A percentile compares a stretch with the other conserved stretches of the same genome.
phyloP scores from a whole-genome alignment of 768 basidiomycete species.

The Lentinula edodes region DNA sequence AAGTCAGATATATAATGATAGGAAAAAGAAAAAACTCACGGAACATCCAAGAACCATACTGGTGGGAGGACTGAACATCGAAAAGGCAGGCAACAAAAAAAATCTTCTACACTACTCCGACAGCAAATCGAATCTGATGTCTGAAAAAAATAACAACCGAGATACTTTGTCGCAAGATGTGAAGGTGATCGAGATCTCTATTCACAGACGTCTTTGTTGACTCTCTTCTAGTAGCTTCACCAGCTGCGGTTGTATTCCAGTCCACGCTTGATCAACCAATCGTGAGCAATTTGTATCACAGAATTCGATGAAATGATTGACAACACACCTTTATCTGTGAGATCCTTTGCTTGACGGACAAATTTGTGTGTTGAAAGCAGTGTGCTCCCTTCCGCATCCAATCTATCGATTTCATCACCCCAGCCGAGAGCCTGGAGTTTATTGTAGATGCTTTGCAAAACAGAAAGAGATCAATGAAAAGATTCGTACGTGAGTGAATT shows the following conservation, averaged over 20 bases:
- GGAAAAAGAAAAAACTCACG: neutral
- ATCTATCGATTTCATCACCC: neutral
- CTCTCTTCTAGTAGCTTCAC: neutral
- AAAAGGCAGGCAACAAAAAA: neutral
- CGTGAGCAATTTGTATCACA: neutral
- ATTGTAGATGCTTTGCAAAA: neutral
- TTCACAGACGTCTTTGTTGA: neutral
- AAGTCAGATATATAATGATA: neutral
- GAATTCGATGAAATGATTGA: neutral
- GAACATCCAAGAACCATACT: neutral
- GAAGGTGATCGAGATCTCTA: neutral
- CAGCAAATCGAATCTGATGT: neutral
- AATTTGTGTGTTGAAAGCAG: neutral
- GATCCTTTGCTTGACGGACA: constrained; percentile 2
- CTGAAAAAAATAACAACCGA: neutral
- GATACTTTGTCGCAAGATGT: neutral
- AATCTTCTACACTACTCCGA: neutral
- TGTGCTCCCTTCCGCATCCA: neutral
- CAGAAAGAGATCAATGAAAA: neutral
- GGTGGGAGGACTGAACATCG: neutral
- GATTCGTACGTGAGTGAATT: neutral
- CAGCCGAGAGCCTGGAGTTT: constrained; percentile 2
- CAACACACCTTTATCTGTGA: constrained; percentile 1
- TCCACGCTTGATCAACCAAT: neutral
- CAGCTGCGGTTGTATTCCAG: neutral